Base-by-base conservation (phyloP, 2,329 filamentous ascomycete species). In the Eurotiales sp. region DNA sequence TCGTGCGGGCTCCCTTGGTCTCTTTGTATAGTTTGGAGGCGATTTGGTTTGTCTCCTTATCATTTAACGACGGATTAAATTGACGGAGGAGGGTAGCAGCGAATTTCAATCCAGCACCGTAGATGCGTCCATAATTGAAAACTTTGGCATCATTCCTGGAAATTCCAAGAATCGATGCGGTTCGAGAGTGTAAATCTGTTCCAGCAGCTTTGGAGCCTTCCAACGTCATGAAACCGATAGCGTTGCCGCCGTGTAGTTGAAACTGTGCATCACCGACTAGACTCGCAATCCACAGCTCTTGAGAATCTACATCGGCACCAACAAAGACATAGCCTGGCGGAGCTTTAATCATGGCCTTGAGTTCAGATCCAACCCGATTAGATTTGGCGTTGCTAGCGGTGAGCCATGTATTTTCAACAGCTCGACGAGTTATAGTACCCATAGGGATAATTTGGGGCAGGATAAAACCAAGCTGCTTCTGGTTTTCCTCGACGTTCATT, bases 91-190 rank as follows among this genome's bases (percentile, higher is more conserved):
- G 77, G 8, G 89, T 95, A 2, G 87, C 85, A 0, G 93, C 93
- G 64, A 99, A 99, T 60, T 90, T 95, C 46, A 97, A 75, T 0
- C 93, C 95, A 4, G 93, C 95, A n/a, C 93, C 95, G 64, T 99
- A 99, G 44, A 99, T 99, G 36, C 95, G 88, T 7, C 95, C 95
- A 61, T 99, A 99, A 68, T 99, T 99, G 77, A 99, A 99, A 1
- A 99, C 84, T 66, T 99, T 99, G 53, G 93, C 93, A 63, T 96
- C 85, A 62, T 96, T 96, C 55, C 93, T 82, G 2, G 90, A 95
- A 55, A 99, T 99, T 6, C 91, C 92, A 2, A 99, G 72, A 52
- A 99, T 99, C 5, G 81, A 79, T 1, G 93, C 95, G 23, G 93
- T 99, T 27, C 92, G 88, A 6, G 91, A 96, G 70, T 99, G 92